Base-by-base conservation (phyloP, 2,329 filamentous ascomycete genomes). In the Aschersonia sp. region DNA sequence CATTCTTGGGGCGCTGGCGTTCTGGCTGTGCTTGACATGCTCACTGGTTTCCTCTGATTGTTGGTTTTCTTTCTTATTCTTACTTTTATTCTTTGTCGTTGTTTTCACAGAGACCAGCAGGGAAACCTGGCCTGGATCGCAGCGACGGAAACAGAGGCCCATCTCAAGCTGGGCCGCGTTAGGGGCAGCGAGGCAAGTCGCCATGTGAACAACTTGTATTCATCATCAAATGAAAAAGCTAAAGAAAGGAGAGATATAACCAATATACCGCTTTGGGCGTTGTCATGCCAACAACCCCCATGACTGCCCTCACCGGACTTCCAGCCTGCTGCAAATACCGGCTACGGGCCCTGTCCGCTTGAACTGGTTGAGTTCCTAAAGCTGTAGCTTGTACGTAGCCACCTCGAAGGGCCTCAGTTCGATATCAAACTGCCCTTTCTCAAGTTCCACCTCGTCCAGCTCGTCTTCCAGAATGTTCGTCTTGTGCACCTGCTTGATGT, bases 401-500 rank as follows among this genome's bases (percentile, higher is more conserved):
- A 95, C 84, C 70, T 95, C 88, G 63, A 94, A 95, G 22, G 87
- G 77, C 55, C 84, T 74, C 54, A 95, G 60, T 47, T 76, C 74
- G 55, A 92, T 76, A 43, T 71, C 61, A 49, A 86, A 76, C 55
- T 67, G 51, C 68, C 72, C 51, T 39, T 67, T 59, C 11, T 63
- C 45, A 42, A 82, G 51, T 47, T 72, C 62, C 49, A 87, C 56
- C 59, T 81, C 78, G 53, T 87, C 81, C 48, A 81, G 65, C 56
- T 94, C 84, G 62, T 98, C 92, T 62, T 98, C 92, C 32, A 98
- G 68, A 51, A 94, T 63, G 65, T 95, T 97, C 41, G 81, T 82
- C 73, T 87, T 95, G 66, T 74, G 83, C 32, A 84, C 87, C 56
- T 77, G 81, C 69, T 81, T 83, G 31, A 95, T 79, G 30, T 79